Percentiles rank a stretch among this genome's conserved stretches.
Conservation (phyloP, 2,329 filamentous ascomycete genomes). For the Dothideomycetes sp. region DNA sequence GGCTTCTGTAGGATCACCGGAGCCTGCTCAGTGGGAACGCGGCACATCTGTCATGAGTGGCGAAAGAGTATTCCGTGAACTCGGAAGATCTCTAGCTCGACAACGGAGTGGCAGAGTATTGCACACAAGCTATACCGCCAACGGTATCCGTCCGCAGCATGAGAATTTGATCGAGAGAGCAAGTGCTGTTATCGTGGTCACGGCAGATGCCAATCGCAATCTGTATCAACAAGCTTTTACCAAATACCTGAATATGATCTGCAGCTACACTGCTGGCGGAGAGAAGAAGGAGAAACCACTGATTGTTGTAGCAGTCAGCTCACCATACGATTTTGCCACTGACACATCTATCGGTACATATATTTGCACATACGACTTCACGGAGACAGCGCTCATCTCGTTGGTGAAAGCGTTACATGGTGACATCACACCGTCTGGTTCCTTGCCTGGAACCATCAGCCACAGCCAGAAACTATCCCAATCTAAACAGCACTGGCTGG, state of each 20-base stretch:
- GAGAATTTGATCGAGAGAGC: constrained; percentile 86
- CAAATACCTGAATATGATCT: constrained; percentile 94
- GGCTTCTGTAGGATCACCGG: constrained; percentile 48
- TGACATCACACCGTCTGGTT: constrained; percentile 51
- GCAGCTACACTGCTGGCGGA: constrained; percentile 61
- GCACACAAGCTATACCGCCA: constrained; percentile 91
- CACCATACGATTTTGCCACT: constrained; percentile 92
- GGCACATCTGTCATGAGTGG: constrained; percentile 71
- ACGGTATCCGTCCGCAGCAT: constrained; percentile 83
- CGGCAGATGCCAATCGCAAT: constrained; percentile 88
- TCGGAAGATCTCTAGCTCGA: constrained; percentile 78
- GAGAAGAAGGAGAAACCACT: constrained; percentile 71
- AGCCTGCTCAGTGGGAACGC: constrained; percentile 47
- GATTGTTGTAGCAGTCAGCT: constrained; percentile 86
- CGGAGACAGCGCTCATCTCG: constrained; percentile 79
- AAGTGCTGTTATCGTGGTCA: constrained; percentile 80
- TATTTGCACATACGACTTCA: constrained; percentile 93
- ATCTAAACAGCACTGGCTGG: constrained; percentile 89
- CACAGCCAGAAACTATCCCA: constrained; percentile 82
- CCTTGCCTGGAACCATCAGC: constrained; percentile 61
- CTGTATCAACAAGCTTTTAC: constrained; percentile 91
- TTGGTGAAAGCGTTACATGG: constrained; percentile 78
- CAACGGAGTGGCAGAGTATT: constrained; percentile 77
- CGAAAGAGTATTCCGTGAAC: constrained; percentile 82
- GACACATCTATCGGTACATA: constrained; percentile 86